phyloP scores from a whole-genome alignment of 2,329 filamentous ascomycete species.

The Chaetothyriales sp. region DNA sequence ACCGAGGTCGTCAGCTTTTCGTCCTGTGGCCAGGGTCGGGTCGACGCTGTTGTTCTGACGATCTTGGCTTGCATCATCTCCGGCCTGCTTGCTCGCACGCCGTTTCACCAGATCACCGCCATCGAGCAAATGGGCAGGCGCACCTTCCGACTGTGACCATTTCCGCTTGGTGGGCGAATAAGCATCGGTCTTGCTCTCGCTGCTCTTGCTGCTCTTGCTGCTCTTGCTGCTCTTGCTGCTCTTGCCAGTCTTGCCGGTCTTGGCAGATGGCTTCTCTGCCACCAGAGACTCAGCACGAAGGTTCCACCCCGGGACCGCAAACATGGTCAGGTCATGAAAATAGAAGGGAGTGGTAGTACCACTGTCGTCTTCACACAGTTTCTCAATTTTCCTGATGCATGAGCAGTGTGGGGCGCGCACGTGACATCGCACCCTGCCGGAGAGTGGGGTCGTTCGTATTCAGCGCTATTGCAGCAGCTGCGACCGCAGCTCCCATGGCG shows the following conservation, averaged over 20 bases:
- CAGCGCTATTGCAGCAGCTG: neutral
- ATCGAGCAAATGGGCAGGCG: constrained; percentile 35
- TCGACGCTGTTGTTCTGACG: constrained; percentile 23
- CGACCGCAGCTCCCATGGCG: neutral
- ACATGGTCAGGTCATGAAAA: constrained; percentile 40
- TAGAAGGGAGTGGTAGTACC: neutral
- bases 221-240: constrained; percentile 5
- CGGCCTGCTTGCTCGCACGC: constrained; percentile 59
- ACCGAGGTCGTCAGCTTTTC: constrained; percentile 21
- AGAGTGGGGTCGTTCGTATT: neutral
- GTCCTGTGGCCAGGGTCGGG: neutral
- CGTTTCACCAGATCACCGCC: constrained; percentile 58
- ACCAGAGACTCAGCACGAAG: constrained; percentile 35
- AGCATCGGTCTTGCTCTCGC: neutral
- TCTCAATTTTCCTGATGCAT: neutral
- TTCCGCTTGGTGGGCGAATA: constrained; percentile 36
- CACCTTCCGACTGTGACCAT: constrained; percentile 18
- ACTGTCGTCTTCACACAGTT: neutral
- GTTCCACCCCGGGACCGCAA: constrained; percentile 86
- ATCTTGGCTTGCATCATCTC: constrained; percentile 30
- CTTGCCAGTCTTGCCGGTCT: constrained; percentile 1
- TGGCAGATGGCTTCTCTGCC: constrained; percentile 17
- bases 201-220: constrained; percentile 3
- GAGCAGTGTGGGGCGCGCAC: neutral
- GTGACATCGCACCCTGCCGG: neutral